Base-by-base conservation (phyloP, 305 asterid genomes). In the Striga hermonthica region DNA sequence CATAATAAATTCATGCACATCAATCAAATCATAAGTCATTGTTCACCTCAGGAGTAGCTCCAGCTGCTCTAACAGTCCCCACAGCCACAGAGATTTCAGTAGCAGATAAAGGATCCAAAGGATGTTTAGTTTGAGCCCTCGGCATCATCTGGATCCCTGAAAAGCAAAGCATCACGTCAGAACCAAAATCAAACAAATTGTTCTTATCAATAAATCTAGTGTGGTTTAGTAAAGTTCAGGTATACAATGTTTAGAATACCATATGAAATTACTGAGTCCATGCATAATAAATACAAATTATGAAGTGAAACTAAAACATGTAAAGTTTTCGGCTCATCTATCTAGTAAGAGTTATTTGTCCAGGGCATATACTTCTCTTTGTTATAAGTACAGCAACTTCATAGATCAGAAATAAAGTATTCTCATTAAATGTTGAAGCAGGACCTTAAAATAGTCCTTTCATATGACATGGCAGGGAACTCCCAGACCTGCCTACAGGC, bases 41-140 rank as follows among this genome's bases (percentile, higher is more conserved):
- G 45, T 54, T 38, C 40, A 88, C 96, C 96, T 86, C 96, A 45
- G 96, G 96, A 62, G 96, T 86, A 54, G 90, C 91, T 67, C 96
- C 96, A 60, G 96, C 91, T 57, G 90, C 94, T 77, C 95, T 84
- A 70, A 88, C 96, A 43, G 91, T 86, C 53, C 81, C 91, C 64
- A 88, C 89, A 22, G 91, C 91, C 67, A 88, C 86, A 56, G 91
- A 74, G 72, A 88, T 86, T 79, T 88, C 96, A 55, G 89, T 72
- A 65, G 90, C 83, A 66, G 96, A 82, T 71, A 88, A 80, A 61
- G 95, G 91, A 70, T 88, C 96, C 83, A 88, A 78, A 57, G 96
- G 96, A 73, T 88, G 96, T 67, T 78, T 74, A 13, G 83, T 86
- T 70, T 88, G 96, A 65, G 95, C 88, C 84, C 85, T 84, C 36